Percentiles rank a stretch among this genome's conserved stretches.
phyloP scores from a whole-genome alignment of 2,329 filamentous ascomycete genomes.

The Aulographum hederae region DNA sequence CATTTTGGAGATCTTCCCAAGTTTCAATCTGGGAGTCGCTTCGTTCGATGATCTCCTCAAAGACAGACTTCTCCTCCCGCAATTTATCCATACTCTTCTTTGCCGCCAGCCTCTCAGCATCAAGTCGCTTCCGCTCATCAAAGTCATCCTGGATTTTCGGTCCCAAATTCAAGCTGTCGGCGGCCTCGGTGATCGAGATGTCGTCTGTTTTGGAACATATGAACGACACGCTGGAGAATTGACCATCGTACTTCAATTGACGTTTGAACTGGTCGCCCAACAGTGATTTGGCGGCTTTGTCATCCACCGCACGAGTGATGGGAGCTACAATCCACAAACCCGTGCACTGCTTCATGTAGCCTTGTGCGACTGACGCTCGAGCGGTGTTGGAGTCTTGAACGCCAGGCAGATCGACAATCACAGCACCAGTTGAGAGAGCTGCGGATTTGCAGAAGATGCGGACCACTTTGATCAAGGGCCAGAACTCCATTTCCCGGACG shows the following conservation, averaged over 20 bases:
- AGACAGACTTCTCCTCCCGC: constrained; percentile 13
- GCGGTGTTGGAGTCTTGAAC: constrained; percentile 42
- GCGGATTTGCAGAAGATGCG: constrained; percentile 31
- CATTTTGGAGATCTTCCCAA: constrained; percentile 24
- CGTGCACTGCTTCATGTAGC: constrained; percentile 42
- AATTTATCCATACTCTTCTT: constrained; percentile 9
- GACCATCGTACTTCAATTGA: constrained; percentile 41
- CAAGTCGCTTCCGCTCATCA: constrained; percentile 12
- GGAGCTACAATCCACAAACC: constrained; percentile 44
- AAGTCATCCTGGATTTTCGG: constrained; percentile 12
- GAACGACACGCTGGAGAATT: constrained; percentile 35
- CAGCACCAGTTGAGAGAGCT: constrained; percentile 33
- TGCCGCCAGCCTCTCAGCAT: constrained; percentile 2
- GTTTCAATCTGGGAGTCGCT: constrained; percentile 24
- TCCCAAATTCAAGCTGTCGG: constrained; percentile 18
- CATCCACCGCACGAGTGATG: constrained; percentile 40
- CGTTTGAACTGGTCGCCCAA: constrained; percentile 38
- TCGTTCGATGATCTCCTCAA: constrained; percentile 15
- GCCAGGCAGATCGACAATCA: constrained; percentile 41
- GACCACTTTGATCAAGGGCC: constrained; percentile 36
- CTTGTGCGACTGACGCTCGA: constrained; percentile 35
- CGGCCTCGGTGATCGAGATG: constrained; percentile 30
- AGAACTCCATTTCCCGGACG: constrained; percentile 18
- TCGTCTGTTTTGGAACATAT: constrained; percentile 48
- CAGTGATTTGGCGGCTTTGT: constrained; percentile 37